Evolutionary conservation across 108 stramenopile genomes (phyloP).

Genomic region (Craspedostauros australis): DNA sequence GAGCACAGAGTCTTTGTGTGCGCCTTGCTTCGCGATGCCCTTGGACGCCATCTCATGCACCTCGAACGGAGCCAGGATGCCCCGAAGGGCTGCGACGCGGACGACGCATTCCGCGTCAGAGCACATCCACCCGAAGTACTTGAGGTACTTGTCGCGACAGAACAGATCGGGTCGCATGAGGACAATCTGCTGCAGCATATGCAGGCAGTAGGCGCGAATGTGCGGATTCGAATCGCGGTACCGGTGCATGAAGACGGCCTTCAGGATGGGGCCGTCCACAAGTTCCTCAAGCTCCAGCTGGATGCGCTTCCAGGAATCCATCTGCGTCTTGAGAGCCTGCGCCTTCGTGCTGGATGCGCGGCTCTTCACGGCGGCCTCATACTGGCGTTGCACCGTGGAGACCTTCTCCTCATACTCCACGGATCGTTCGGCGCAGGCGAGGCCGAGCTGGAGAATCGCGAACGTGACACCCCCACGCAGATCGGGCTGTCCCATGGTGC

Average conservation of each 20-base stretch:
- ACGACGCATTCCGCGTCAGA: slow-evolving; percentile 62
- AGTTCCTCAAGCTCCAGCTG: slow-evolving; percentile 55
- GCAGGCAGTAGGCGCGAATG: slow-evolving; percentile 66
- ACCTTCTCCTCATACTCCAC: slow-evolving; percentile 42
- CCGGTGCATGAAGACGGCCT: slow-evolving; percentile 71
- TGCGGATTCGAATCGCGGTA: slow-evolving; percentile 73
- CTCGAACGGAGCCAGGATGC: slow-evolving; percentile 54
- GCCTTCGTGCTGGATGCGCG: slow-evolving; percentile 28
- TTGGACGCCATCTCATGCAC: slow-evolving; percentile 20
- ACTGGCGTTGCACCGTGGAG: slow-evolving; percentile 46
- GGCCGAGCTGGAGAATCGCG: slow-evolving; percentile 55
- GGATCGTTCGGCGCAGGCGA: slow-evolving; percentile 54
- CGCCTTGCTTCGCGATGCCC: not conserved
- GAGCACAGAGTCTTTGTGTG: not conserved
- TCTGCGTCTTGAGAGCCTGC: slow-evolving; percentile 39
- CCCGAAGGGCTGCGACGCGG: slow-evolving; percentile 57
- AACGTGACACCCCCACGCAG: slow-evolving; percentile 56
- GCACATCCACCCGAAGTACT: slow-evolving; percentile 89
- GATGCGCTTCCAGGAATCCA: slow-evolving; percentile 53
- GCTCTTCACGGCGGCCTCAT: slow-evolving; percentile 27
- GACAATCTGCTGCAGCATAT: slow-evolving; percentile 45
- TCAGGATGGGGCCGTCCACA: slow-evolving; percentile 41
- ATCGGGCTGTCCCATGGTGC: slow-evolving; percentile 78
- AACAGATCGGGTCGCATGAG: slow-evolving; percentile 76
- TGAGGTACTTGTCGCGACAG: slow-evolving; percentile 77